phyloP scores from a whole-genome alignment of 2,329 filamentous ascomycete genomes.

The Fusarium chuoi region DNA sequence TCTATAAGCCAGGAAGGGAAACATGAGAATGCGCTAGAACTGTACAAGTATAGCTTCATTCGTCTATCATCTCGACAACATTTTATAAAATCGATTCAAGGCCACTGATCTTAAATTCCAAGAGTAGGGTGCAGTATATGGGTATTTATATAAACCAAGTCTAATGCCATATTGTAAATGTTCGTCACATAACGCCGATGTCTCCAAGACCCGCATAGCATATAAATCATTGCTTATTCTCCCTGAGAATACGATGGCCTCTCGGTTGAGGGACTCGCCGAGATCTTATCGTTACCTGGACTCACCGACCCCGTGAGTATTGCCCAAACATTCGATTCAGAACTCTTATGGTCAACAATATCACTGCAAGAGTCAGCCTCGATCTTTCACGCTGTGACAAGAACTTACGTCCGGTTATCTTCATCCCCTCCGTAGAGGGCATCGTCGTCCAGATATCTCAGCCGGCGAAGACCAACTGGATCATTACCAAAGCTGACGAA shows the following conservation, averaged over 20 bases:
- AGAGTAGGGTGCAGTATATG: not conserved
- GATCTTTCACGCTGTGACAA: rapidly evolving
- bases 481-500: constrained; percentile 28
- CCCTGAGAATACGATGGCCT: not conserved
- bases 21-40: constrained; percentile 4
- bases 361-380: not conserved
- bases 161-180: not conserved
- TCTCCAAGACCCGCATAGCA: not conserved
- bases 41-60: constrained; percentile 6
- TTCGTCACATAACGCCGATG: not conserved
- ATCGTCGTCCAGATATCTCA: constrained; percentile 19
- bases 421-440: not conserved
- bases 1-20: constrained; percentile 8
- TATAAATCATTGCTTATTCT: not conserved
- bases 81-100: too few species aligned
- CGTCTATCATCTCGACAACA: not conserved
- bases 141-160: not conserved
- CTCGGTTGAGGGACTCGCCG: not conserved
- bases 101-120: not conserved
- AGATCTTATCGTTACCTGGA: not conserved
- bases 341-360: constrained; percentile 25
- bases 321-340: not conserved
- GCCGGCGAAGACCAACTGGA: not conserved
- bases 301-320: constrained; percentile 16
- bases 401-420: not conserved